Evolutionary conservation across 2,329 filamentous ascomycete species (phyloP), one percentile per base, ranked within the genome.

Genomic region (Cytospora paraplurivora): DNA sequence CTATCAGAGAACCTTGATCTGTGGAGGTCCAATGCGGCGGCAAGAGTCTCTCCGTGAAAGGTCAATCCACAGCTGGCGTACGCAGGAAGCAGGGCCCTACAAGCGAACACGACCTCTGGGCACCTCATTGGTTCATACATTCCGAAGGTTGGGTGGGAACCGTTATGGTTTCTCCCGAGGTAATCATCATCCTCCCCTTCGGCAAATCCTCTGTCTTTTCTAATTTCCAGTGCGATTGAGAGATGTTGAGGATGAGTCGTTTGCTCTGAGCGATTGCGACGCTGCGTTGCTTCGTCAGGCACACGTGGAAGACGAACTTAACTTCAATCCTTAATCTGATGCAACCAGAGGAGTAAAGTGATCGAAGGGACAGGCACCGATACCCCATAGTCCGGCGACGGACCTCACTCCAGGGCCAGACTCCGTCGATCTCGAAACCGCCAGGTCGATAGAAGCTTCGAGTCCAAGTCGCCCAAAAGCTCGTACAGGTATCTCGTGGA

Each of bases 41-140:
- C 71, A 76, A 77, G 68, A 73, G 71, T 67, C 69, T 71, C 71
- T 65, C 71, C 71, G 69, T 77, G 75, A 78, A 77, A 77, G 76
- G 76, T 72, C 70, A 70, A 67, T 66, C 66, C 60, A 66, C 69
- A 69, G 65, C 38, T 56, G 37, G 51, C 59, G 51, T 62, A 65
- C 50, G 52, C 60, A 59, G 51, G 44, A 53, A 65, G 59, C 59
- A 65, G 59, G 59, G 49, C 61, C 47, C 33, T 47, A 27, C 50
- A 65, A 65, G 44, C 60, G 63, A 54, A 34, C 19, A 37, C 51
- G 49, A 44, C 38, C n/a, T 19, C 21, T 33, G 17, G 19, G 21
- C 7, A 27, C 11, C 15, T 50, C 6, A 65, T 65, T 65, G 63
- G 63, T 63, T 33, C 44, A 65, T 63, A 65, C 47, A 56, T 33